Evolutionary conservation across 2,329 filamentous ascomycete genomes (phyloP), one percentile per base, ranked within the genome.

Genomic region (Verticillium albo-atrum): DNA sequence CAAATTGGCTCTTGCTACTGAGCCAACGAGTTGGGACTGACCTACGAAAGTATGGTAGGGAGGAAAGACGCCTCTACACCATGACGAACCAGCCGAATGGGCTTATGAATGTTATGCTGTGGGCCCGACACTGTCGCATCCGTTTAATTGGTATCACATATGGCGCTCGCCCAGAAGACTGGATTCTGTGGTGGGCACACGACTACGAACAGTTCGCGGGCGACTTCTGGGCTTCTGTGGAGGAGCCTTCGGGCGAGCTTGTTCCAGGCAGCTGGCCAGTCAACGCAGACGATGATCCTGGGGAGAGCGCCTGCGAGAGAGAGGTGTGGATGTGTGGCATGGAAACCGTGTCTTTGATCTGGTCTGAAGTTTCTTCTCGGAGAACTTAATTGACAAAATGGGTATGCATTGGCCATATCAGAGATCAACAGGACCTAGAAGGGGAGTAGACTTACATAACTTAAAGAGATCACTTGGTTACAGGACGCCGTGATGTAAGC

Each of bases 261-360:
- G 28, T 62, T 1, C 61, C 60, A 0, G 61, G 60, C 4, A 35
- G 42, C 10, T 63, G 61, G 58, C 15, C 55, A 0, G 55, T 59
- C 6, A 20, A n/a, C 4, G 3, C 37, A 1, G n/a, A 5, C 17
- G 34, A 47, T 47, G 17, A 47, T 23, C 2, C 7, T 20, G 37
- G 23, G 9, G n/a, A n/a, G 37, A 47, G 4, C 1, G 37, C 6
- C 9, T 4, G 4, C 17, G n/a, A 20, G 6, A 20, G 20, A 42
- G 37, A 42, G 37, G 5, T 6, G 37, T 42, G 37, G 37, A 42
- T 20, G 17, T 14, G 14, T 42, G 6, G 17, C 5, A 20, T 3
- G 37, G 37, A 42, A 9, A n/a, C 15, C 17, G 17, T 20, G 6
- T n/a, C 37, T n/a, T 20, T 42, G 37, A 42, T 42, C 17, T 42